Evolutionary conservation across 176 grass and related monocot species (phyloP).

Genomic region (Carex myosuroides): DNA sequence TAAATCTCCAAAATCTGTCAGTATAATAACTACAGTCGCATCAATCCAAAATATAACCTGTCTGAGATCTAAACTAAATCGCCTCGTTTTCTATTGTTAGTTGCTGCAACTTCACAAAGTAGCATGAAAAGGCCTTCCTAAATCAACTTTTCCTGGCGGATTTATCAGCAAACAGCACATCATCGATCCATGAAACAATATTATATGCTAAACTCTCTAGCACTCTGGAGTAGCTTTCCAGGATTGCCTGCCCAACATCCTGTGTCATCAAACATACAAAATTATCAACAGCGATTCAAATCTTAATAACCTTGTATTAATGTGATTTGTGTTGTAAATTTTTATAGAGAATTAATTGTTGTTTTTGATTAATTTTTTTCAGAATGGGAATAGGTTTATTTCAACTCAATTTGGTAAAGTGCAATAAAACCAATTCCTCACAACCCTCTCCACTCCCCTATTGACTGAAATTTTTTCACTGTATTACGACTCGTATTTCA

Average conservation of each 20-base stretch:
- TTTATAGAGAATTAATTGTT: background rate
- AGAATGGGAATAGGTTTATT: background rate
- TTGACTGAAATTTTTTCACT: background rate
- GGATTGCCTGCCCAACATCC: slow-evolving; percentile 92
- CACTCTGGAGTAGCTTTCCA: slow-evolving; percentile 98
- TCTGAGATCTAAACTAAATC: slow-evolving; percentile 17
- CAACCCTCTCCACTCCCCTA: background rate
- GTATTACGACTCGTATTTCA: background rate
- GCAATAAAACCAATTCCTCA: background rate
- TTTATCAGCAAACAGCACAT: slow-evolving; percentile 71
- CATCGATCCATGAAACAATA: slow-evolving; percentile 84
- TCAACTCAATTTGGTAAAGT: background rate
- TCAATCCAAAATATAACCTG: slow-evolving; percentile 17
- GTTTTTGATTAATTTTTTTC: no score
- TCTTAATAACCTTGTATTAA: background rate
- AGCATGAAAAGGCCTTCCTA: background rate
- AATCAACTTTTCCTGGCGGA: slow-evolving; percentile 37
- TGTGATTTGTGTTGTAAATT: background rate
- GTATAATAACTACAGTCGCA: slow-evolving; percentile 5
- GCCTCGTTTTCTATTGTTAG: slow-evolving; percentile 22
- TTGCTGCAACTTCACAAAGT: slow-evolving; percentile 8
- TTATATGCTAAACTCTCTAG: slow-evolving; percentile 93
- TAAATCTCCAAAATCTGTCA: background rate
- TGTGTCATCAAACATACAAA: slow-evolving; percentile 9
- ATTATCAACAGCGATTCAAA: background rate